Percentiles rank a stretch among this genome's conserved stretches.
These are phyloP conservation scores for Entonaema liquescens DNA, from an alignment of 495 filamentous ascomycete species.

Conservation along the genomic window DNA sequence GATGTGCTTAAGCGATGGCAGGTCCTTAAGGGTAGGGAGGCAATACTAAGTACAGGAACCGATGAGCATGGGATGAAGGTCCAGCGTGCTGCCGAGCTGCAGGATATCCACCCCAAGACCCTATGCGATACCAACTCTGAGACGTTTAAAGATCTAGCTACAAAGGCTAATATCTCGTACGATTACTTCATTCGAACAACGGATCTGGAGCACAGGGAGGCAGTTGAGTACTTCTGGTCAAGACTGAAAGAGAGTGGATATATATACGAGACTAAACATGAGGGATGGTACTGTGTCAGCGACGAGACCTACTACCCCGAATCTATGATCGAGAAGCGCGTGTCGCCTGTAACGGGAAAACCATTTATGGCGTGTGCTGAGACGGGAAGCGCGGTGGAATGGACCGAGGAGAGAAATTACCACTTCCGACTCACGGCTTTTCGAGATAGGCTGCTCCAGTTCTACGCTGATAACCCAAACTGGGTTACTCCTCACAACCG, in stretches of 20 bases:
- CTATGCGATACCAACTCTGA: constrained; percentile 70
- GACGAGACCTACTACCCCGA: constrained; percentile 96
- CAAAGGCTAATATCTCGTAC: constrained; percentile 70
- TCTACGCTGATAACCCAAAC: constrained; percentile 75
- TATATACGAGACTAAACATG: constrained; percentile 86
- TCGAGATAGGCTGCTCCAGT: constrained; percentile 73
- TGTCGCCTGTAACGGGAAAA: constrained; percentile 81
- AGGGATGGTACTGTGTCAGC: constrained; percentile 95
- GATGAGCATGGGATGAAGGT: constrained; percentile 99
- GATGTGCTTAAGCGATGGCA: constrained; percentile 96
- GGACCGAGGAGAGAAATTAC: constrained; percentile 93
- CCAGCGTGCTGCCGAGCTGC: constrained; percentile 79
- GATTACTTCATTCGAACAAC: constrained; percentile 94
- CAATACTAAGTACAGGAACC: constrained; percentile 88
- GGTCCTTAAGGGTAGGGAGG: constrained; percentile 70
- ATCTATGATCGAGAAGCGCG: constrained; percentile 71
- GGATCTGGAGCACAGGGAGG: constrained; percentile 78
- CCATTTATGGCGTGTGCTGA: constrained; percentile 85
- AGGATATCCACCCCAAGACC: constrained; percentile 60
- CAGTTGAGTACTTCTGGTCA: constrained; percentile 91
- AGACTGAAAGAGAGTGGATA: constrained; percentile 76
- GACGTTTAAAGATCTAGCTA: constrained; percentile 74
- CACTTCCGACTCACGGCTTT: constrained; percentile 91
- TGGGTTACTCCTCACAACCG: constrained; percentile 75
- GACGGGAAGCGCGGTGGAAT: constrained; percentile 91